A percentile compares a stretch with the other conserved stretches of the same genome.
These are phyloP conservation scores for Mycotypha africana DNA, from an alignment of 371 early-diverging fungal species.

Conservation along the genomic window DNA sequence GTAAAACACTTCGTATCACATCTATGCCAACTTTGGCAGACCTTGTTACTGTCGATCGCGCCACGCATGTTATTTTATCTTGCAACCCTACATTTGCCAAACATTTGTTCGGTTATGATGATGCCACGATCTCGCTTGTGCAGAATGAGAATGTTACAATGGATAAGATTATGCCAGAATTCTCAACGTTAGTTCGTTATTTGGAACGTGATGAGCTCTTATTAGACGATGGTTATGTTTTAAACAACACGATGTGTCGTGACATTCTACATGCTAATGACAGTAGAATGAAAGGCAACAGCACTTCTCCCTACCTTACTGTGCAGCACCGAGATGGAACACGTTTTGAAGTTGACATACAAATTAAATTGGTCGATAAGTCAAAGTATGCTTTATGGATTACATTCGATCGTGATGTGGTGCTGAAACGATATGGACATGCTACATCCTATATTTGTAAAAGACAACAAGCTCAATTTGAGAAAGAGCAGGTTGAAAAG, in stretches of 20 bases:
- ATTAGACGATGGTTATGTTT: constrained; percentile 24
- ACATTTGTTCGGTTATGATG: constrained; percentile 58
- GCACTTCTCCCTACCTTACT: background rate
- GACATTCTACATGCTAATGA: too few species aligned
- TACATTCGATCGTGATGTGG: constrained; percentile 52
- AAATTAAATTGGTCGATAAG: constrained; percentile 44
- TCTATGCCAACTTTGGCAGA: constrained; percentile 67
- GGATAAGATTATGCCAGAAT: constrained; percentile 53
- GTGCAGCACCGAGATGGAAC: constrained; percentile 65
- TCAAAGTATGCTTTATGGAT: constrained; percentile 54
- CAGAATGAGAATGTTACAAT: constrained; percentile 16
- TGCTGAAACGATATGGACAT: constrained; percentile 12
- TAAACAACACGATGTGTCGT: constrained; percentile 28
- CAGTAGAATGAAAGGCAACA: too few species aligned
- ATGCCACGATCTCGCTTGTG: too few species aligned
- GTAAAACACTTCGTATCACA: constrained; percentile 42
- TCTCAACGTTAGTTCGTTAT: constrained; percentile 40
- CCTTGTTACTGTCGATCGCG: constrained; percentile 49
- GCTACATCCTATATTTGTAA: background rate
- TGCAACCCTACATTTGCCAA: constrained; percentile 54
- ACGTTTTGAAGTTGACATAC: constrained; percentile 54
- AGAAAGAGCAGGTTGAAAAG: too few species aligned
- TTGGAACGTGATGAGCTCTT: constrained; percentile 30
- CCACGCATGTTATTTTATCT: constrained; percentile 39
- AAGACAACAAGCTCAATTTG: too few species aligned